Evolutionary conservation across 495 filamentous ascomycete genomes (phyloP), one percentile per base, ranked within the genome.

Genomic region (Talaromyces adpressus): DNA sequence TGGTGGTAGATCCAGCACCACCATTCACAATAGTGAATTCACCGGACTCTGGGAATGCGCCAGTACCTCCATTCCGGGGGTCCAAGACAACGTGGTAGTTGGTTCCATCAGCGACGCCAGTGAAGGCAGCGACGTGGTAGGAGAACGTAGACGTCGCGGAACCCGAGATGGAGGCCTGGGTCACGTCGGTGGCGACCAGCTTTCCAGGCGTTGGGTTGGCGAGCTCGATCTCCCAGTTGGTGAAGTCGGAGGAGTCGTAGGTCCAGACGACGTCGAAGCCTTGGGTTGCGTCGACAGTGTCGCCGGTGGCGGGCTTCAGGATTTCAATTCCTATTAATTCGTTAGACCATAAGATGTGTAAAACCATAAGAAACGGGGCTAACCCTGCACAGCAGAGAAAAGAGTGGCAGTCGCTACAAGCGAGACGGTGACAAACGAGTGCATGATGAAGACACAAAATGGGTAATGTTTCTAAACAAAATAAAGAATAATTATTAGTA

Each of bases 181-280:
- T 62, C 23, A 62, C 60, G 36, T 53, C 45, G 27, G 60, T 62
- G n/a, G 60, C 60, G 9, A 62, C 12, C 14, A 62, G 39, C n/a
- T 51, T 53, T 39, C 45, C 45, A 11, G 45, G 39, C 0, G 12
- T 16, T 11, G 58, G 58, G 23, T 60, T 60, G 41, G 39, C 60
- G n/a, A 62, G 60, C 45, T 62, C 60, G 45, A 62, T 62, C 20
- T 62, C 60, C 60, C 60, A 62, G 60, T 62, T 49, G 25, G 45
- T 51, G 60, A 29, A 49, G 45, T 62, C 60, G 22, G 60, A 62
- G 20, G 60, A 62, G 45, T 62, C 60, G 60, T 62, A 62, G 5
- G 39, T 52, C 60, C 60, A 62, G 45, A 62, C 60, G 18, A 62
- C 30, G 29, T 62, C 60, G 29, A 62, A 62, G n/a, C 60, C 60